Base-by-base conservation (phyloP, 2,329 filamentous ascomycete genomes). In the Verticillium isaacii region DNA sequence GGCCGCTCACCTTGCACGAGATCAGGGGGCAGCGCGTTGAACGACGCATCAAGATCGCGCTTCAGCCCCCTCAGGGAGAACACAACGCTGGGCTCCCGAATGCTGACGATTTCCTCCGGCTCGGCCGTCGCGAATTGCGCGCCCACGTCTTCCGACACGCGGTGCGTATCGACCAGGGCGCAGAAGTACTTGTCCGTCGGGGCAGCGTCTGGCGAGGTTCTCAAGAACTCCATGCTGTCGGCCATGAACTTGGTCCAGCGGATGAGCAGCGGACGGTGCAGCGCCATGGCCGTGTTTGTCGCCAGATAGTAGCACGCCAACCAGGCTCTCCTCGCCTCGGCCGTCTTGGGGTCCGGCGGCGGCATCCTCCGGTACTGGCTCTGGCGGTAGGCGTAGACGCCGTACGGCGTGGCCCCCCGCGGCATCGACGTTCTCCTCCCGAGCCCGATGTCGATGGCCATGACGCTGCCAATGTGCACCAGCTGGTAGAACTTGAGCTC, bases 401-500 rank as follows among this genome's bases (percentile, higher is more conserved):
- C 58, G 25, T 70, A 66, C 23, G 68, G 67, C 12, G 50, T 54
- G 8, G n/a, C 9, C 17, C 41, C 41, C 41, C n/a, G 7, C 4
- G 41, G 41, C 41, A 23, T 23, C 5, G 41, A 8, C 6, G 41
- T 23, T 81, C 60, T 79, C 65, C 85, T 84, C 17, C 89, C 90
- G 7, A 96, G 83, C 0, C 92, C 92, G 37, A 96, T 83, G 68
- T 96, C 92, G 60, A 96, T 87, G 32, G 89, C 89, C 88, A 96
- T 91, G 67, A 92, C 84, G 57, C 89, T 89, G 2, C 90, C 89
- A 70, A 92, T 86, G 72, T 96, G 91, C 56, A 92, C 87, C 66
- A 95, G 83, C 77, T 94, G 91, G 76, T 95, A 96, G 73, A 95
- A 96, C 71, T 95, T 95, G 70, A 94, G 85, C 75, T 95, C 90